phyloP scores from a whole-genome alignment of 1,139 yeast species.

The Geotrichum phurueaensis region DNA sequence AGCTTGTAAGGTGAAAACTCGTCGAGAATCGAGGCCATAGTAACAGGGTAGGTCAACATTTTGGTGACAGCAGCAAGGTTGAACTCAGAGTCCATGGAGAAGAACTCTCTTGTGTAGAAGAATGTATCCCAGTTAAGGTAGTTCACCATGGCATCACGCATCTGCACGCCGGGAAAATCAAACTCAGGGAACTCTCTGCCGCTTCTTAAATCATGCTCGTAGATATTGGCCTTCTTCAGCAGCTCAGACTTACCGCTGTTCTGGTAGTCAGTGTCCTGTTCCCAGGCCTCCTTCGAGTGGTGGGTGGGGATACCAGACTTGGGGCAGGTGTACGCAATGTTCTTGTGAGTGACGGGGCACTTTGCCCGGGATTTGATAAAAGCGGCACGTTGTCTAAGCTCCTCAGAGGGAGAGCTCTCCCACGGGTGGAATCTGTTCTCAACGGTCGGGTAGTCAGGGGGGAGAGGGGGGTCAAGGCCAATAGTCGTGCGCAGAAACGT shows the following conservation, averaged over 20 bases:
- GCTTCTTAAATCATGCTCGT: constrained; percentile 89
- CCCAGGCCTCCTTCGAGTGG: constrained; percentile 86
- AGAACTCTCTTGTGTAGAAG: constrained; percentile 86
- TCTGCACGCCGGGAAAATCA: constrained; percentile 81
- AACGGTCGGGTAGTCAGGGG: constrained; percentile 57
- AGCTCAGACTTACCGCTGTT: constrained; percentile 55
- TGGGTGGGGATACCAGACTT: constrained; percentile 94
- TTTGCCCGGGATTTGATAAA: constrained; percentile 78
- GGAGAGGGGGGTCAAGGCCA: constrained; percentile 57
- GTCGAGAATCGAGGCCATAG: constrained; percentile 79
- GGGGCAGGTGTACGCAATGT: constrained; percentile 85
- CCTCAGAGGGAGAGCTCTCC: constrained; percentile 90
- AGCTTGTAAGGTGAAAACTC: constrained; percentile 77
- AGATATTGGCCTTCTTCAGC: constrained; percentile 79
- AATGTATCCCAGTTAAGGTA: constrained; percentile 87
- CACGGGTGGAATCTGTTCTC: constrained; percentile 71
- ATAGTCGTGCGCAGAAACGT: constrained; percentile 49
- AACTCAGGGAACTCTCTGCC: constrained; percentile 94
- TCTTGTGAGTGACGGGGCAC: constrained; percentile 83
- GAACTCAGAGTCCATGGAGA: constrained; percentile 95
- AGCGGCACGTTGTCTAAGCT: constrained; percentile 85
- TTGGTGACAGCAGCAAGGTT: constrained; percentile 94
- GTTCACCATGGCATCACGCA: constrained; percentile 69
- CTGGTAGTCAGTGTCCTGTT: constrained; percentile 68
- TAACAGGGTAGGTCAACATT: constrained; percentile 85